Evolutionary conservation across 371 early-diverging fungal genomes (phyloP).

Genomic region (Polyrhizophydium stewartii): DNA sequence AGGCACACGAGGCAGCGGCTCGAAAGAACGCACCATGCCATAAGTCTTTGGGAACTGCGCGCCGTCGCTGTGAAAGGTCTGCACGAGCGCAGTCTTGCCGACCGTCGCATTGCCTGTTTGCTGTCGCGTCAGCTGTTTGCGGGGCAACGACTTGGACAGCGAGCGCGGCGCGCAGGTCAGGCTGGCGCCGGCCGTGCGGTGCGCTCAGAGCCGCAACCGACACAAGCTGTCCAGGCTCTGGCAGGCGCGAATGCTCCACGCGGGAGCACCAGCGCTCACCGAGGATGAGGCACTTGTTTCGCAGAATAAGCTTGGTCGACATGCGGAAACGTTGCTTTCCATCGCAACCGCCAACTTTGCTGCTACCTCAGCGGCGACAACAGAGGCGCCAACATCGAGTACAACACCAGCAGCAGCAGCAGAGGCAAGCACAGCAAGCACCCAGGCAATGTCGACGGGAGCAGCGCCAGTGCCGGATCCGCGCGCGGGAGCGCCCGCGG

Average conservation of each 20-base stretch:
- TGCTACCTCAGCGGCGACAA: neutral
- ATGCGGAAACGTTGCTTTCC: neutral
- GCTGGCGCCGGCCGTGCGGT: too few relatives aligned
- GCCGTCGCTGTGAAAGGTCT: constrained; percentile 40
- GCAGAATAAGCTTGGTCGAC: constrained; percentile 14
- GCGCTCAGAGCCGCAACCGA: too few relatives aligned
- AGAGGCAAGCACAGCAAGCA: too few relatives aligned
- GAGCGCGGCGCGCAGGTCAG: neutral
- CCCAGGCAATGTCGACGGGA: neutral
- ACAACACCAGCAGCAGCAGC: neutral
- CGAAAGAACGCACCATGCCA: constrained; percentile 33
- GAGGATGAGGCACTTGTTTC: constrained; percentile 36
- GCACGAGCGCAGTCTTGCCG: constrained; percentile 38
- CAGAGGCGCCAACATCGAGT: neutral
- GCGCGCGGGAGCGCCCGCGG: neutral
- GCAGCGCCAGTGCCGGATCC: too few relatives aligned
- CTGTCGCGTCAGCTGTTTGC: too few relatives aligned
- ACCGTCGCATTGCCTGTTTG: constrained; percentile 29
- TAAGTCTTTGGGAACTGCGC: constrained; percentile 37
- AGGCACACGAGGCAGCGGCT: neutral
- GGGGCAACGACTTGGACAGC: neutral
- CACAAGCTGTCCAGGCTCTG: too few relatives aligned
- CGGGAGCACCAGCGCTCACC: too few relatives aligned
- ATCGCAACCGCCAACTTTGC: too few relatives aligned
- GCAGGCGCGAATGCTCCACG: too few relatives aligned